Percentiles rank a stretch among this genome's conserved stretches.
These are phyloP conservation scores for Mallotus nudiflorus DNA, from an alignment of 345 rosid species.

Conservation along the genomic window DNA sequence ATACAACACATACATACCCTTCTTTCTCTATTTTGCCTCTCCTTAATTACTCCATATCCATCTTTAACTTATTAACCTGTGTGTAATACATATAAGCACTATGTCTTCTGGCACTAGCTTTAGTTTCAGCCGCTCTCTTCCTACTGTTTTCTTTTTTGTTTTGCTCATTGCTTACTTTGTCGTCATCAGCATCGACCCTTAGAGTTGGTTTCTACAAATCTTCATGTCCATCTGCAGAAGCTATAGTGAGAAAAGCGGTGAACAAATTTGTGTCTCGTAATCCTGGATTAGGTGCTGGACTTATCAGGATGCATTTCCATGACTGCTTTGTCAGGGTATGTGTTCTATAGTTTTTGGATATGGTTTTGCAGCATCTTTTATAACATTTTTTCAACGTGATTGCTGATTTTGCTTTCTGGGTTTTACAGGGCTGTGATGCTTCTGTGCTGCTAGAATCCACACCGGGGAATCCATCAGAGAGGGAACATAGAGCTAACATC, in stretches of 20 bases:
- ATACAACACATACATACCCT: no score
- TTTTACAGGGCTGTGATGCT: slow-evolving; percentile 23
- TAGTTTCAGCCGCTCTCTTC: no score
- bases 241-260: background rate
- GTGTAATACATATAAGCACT: no score
- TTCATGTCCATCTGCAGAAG: background rate
- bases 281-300: slow-evolving; percentile 15
- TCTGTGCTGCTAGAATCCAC: slow-evolving; percentile 25
- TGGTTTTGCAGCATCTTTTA: background rate
- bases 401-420: background rate
- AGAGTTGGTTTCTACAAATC: background rate
- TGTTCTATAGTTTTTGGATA: background rate
- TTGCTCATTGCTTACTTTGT: background rate
- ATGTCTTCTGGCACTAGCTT: no score
- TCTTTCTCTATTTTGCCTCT: no score
- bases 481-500: slow-evolving; percentile 20
- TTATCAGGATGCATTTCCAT: slow-evolving; percentile 29
- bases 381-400: background rate
- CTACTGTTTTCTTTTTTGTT: background rate
- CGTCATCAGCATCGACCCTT: background rate
- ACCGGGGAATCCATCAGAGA: slow-evolving; percentile 11
- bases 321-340: slow-evolving; percentile 30
- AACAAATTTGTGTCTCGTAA: background rate
- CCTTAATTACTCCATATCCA: no score
- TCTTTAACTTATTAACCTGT: no score